Conservation (phyloP, 352 stramenopile species). For the Phytophthora pini region DNA sequence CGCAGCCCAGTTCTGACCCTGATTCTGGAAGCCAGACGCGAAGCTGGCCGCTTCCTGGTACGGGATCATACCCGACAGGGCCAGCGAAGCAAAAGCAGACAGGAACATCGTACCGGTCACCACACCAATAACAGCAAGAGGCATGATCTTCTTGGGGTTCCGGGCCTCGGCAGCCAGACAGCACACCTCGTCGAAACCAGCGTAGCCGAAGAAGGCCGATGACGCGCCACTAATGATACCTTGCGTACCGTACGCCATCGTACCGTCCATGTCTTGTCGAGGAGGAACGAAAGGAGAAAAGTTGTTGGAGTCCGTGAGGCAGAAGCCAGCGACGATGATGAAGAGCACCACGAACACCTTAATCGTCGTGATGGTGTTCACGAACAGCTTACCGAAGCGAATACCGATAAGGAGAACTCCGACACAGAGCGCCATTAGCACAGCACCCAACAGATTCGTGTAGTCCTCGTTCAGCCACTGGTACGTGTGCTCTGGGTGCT, state of each 20-base stretch:
- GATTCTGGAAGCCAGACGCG: conserved; percentile 51
- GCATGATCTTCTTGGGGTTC: conserved; percentile 82
- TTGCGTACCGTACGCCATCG: conserved; percentile 44
- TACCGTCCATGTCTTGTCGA: conserved; percentile 31
- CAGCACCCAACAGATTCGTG: conserved; percentile 60
- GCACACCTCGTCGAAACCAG: conserved; percentile 95
- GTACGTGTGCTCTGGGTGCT: conserved; percentile 47
- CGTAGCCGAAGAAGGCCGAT: conserved; percentile 93
- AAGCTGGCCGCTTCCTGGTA: conserved; percentile 50
- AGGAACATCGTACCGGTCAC: conserved; percentile 80
- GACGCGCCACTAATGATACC: conserved; percentile 84
- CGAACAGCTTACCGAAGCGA: conserved; percentile 89
- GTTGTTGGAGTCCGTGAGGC: conserved; percentile 84
- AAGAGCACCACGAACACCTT: conserved; percentile 90
- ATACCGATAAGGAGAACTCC: conserved; percentile 80
- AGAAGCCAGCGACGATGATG: conserved; percentile 91
- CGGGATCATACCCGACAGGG: conserved; percentile 83
- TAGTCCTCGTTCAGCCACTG: conserved; percentile 69
- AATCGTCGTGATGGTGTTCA: conserved; percentile 88
- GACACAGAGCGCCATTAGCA: conserved; percentile 78
- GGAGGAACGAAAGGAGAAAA: conserved; percentile 85
- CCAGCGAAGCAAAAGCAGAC: conserved; percentile 77
- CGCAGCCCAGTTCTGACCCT: conserved; percentile 61
- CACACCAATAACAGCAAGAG: conserved; percentile 82
- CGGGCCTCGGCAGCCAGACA: conserved; percentile 87